Conservation (phyloP, 805 yeast genomes). For the Priceomyces medius region DNA sequence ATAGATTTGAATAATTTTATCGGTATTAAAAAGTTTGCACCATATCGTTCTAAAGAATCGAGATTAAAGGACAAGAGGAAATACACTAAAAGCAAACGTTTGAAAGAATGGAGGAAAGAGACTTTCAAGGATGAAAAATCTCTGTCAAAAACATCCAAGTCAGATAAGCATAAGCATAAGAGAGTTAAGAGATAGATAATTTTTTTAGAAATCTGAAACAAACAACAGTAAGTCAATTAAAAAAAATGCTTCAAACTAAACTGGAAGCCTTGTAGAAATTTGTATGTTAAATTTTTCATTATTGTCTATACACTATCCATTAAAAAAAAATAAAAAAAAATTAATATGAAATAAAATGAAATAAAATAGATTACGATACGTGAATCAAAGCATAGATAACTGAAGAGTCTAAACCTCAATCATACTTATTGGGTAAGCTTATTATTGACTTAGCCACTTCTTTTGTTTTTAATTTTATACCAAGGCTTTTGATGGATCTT, state of each 20-base stretch:
- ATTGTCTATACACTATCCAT: constrained; percentile 2
- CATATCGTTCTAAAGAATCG: constrained; percentile 77
- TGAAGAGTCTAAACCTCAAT: too few relatives aligned
- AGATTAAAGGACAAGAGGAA: constrained; percentile 78
- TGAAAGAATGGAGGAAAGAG: constrained; percentile 86
- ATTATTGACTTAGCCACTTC: constrained; percentile 40
- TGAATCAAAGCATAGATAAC: background rate
- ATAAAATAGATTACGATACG: background rate
- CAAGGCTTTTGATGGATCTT: constrained; percentile 27
- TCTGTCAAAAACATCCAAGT: background rate
- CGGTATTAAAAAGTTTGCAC: constrained; percentile 90
- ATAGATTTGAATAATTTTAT: constrained; percentile 77
- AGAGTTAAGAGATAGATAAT: too few relatives aligned
- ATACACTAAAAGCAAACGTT: constrained; percentile 74
- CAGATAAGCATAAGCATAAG: background rate
- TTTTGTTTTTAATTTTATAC: constrained; percentile 22
- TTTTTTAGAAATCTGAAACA: too few relatives aligned
- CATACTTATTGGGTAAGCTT: constrained; percentile 39
- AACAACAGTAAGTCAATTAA: too few relatives aligned
- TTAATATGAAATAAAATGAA: too few relatives aligned
- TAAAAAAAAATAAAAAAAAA: too few relatives aligned
- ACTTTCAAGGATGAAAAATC: constrained; percentile 62
- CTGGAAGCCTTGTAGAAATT: too few relatives aligned
- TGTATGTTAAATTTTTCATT: background rate
- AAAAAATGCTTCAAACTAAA: too few relatives aligned